Percentiles rank a stretch among this genome's conserved stretches.
phyloP scores from a whole-genome alignment of 192 early-diverging fungal genomes.

The Backusella parvicylindrica region DNA sequence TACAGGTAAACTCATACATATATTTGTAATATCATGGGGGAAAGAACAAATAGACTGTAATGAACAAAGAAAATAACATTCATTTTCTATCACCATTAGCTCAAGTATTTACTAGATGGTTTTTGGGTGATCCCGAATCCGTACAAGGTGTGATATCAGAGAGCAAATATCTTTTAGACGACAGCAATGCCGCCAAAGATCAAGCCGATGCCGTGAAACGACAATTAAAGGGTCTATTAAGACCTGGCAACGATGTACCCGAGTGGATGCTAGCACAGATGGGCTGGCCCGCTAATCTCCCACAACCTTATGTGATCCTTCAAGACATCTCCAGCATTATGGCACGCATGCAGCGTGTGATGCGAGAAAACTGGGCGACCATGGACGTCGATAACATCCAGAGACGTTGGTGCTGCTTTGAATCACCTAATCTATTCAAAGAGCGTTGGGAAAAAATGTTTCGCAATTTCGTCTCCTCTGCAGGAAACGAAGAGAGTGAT shows the following conservation, averaged over 20 bases:
- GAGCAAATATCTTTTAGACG: conserved; percentile 92
- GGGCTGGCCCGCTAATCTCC: conserved; percentile 21
- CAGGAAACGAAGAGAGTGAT: conserved; percentile 1
- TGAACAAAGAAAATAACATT: background rate
- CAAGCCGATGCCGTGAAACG: conserved; percentile 85
- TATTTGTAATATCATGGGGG: too few relatives aligned
- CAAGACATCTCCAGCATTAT: conserved; percentile 71
- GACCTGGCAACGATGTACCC: conserved; percentile 8
- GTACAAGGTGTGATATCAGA: conserved; percentile 62
- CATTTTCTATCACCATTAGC: conserved; percentile 17
- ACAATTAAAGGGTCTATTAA: conserved; percentile 52
- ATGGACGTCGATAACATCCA: conserved; percentile 62
- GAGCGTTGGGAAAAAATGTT: conserved; percentile 98
- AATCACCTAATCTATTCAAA: conserved; percentile 79
- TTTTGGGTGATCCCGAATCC: conserved; percentile 57
- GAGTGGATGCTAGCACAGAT: conserved; percentile 13
- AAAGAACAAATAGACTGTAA: too few relatives aligned
- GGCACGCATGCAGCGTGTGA: conserved; percentile 59
- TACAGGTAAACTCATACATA: conserved; percentile 58
- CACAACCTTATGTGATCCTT: conserved; percentile 44
- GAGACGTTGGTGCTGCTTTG: conserved; percentile 86
- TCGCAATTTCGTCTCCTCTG: conserved; percentile 64
- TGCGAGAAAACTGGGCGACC: conserved; percentile 72
- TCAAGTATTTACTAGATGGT: conserved; percentile 64
- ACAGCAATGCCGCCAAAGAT: conserved; percentile 91